A percentile compares a stretch with the other conserved stretches of the same genome.
Evolutionary conservation across 768 basidiomycete species (phyloP).

Genomic region (Fomitopsis serialis): DNA sequence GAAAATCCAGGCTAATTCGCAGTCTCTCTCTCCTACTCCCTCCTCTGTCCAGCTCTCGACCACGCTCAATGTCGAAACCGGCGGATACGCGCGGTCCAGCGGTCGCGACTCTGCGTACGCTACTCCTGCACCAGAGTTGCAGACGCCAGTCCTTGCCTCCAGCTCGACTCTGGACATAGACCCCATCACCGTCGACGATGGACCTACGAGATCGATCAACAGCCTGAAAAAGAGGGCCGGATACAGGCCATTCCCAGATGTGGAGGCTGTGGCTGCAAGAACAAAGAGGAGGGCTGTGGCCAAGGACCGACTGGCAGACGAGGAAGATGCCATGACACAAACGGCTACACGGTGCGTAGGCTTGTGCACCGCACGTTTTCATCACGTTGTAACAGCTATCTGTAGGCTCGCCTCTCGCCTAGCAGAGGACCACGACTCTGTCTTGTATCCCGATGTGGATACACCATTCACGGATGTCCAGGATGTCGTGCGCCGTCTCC

Average conservation of each 20-base stretch:
- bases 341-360: constrained; percentile 45
- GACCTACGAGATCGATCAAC: neutral
- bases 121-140: constrained; percentile 8
- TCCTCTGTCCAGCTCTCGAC: constrained; percentile 7
- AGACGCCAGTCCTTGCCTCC: neutral
- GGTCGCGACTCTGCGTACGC: constrained; percentile 5
- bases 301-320: constrained; percentile 44
- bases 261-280: constrained; percentile 16
- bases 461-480: constrained; percentile 56
- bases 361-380: neutral
- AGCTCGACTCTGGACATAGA: constrained; percentile 1
- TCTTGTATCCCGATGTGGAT: constrained; percentile 62
- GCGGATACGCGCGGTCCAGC: neutral
- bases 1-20: constrained; percentile 15
- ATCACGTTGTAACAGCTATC: neutral
- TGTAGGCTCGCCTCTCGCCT: constrained; percentile 50
- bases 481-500: constrained; percentile 65
- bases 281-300: constrained; percentile 7
- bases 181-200: neutral
- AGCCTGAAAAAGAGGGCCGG: neutral
- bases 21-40: constrained; percentile 13
- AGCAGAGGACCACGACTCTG: constrained; percentile 55
- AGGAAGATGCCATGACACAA: constrained; percentile 40
- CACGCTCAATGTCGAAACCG: neutral
- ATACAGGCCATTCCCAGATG: constrained; percentile 1